These are phyloP conservation scores for Diospyros lotus DNA, from an alignment of 148 eudicot genomes.

Conservation along the genomic window DNA sequence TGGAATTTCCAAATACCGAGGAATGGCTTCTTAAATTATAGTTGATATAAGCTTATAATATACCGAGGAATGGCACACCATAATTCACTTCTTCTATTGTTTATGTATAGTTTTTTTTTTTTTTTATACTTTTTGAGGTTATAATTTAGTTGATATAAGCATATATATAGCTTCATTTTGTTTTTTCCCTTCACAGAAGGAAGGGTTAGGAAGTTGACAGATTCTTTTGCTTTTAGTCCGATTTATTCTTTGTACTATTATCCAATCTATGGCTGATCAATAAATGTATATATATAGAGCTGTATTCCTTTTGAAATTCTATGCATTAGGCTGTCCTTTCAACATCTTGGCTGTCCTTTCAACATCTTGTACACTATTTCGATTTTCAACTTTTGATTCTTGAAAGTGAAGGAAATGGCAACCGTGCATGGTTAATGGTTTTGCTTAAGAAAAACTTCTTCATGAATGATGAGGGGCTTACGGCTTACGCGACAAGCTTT, in stretches of 20 bases:
- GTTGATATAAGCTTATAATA: background rate
- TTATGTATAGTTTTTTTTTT: background rate
- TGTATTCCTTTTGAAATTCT: background rate
- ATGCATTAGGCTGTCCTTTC: background rate
- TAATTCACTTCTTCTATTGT: background rate
- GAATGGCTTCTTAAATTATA: background rate
- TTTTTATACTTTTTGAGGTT: background rate
- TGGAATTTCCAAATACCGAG: background rate
- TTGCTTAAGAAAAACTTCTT: no score
- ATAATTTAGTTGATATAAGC: background rate
- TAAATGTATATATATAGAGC: constrained; percentile 10
- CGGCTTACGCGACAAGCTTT: no score
- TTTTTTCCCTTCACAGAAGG: background rate
- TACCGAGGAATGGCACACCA: background rate
- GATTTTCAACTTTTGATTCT: background rate
- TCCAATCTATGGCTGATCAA: constrained; percentile 9
- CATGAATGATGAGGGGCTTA: no score
- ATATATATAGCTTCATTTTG: background rate
- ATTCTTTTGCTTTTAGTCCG: background rate
- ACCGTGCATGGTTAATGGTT: no score
- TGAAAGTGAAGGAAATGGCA: background rate
- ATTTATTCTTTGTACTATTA: constrained; percentile 24
- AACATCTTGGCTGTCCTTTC: background rate
- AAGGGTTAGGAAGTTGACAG: background rate
- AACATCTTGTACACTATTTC: background rate